phyloP scores from a whole-genome alignment of 106 monocot genomes.

The Dactylorhiza incarnata region DNA sequence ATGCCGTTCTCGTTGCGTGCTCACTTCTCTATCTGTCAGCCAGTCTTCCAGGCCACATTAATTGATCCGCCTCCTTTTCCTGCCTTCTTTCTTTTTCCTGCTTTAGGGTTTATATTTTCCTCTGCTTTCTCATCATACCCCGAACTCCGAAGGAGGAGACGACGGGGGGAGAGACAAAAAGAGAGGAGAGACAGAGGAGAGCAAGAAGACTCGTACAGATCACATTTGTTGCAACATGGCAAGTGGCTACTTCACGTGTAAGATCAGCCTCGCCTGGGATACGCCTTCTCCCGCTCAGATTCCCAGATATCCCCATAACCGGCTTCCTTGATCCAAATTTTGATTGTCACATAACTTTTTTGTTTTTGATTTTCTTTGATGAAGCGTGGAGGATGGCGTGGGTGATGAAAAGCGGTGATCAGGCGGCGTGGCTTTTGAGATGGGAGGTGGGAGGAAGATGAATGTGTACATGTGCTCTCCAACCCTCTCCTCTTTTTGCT shows the following conservation, averaged over 20 bases:
- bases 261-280: not conserved
- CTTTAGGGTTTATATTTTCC: not conserved
- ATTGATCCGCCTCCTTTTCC: not conserved
- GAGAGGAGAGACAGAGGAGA: not conserved
- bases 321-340: not conserved
- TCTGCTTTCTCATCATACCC: not conserved
- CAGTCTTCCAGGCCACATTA: not conserved
- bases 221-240: not conserved
- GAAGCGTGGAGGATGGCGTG: not conserved
- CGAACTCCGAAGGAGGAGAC: not conserved
- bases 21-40: slow-evolving; percentile 18
- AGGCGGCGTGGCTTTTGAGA: slow-evolving; percentile 4
- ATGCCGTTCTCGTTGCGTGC: slow-evolving; percentile 17
- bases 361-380: not conserved
- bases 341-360: not conserved
- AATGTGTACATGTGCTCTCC: not conserved
- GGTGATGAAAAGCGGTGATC: not conserved
- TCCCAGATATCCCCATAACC: not conserved
- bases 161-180: no score
- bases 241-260: not conserved
- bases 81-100: not conserved
- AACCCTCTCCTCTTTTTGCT: not conserved
- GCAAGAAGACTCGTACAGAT: not conserved
- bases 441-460: not conserved
- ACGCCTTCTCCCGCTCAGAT: not conserved